These are phyloP conservation scores for Scenedesmus sp. DNA, from an alignment of 163 green algal genomes.

Conservation along the genomic window DNA sequence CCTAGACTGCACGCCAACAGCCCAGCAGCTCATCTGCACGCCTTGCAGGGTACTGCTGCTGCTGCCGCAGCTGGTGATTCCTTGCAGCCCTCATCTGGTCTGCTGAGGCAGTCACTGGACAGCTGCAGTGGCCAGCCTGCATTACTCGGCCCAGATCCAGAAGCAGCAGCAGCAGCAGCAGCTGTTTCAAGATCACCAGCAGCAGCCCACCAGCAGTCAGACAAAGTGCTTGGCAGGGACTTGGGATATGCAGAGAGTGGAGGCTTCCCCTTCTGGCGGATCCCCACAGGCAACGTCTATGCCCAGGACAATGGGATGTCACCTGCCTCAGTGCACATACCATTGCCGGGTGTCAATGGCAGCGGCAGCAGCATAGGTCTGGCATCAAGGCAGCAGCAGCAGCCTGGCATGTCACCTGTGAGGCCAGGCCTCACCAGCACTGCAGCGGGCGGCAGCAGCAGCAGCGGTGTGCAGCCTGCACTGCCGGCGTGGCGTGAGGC, in stretches of 20 bases:
- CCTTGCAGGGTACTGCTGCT: background rate
- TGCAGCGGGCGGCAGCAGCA: background rate
- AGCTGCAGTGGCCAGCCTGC: background rate
- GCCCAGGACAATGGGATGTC: background rate
- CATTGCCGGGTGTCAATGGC: background rate
- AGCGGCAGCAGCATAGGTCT: background rate
- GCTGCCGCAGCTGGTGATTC: background rate
- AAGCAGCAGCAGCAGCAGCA: conserved; percentile 21
- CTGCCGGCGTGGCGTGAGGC: background rate
- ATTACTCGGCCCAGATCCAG: background rate
- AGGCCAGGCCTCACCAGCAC: background rate
- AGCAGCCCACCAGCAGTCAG: background rate
- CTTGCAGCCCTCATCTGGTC: background rate
- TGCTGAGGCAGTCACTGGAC: background rate
- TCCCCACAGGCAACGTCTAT: background rate
- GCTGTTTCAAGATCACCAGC: background rate
- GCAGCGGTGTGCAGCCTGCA: background rate
- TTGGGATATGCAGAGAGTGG: background rate
- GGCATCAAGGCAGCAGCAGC: background rate
- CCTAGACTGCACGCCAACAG: background rate
- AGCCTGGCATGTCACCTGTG: conserved; percentile 1
- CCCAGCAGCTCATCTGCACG: background rate
- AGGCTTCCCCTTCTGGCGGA: background rate
- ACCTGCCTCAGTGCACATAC: background rate
- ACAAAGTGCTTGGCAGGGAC: background rate